These are phyloP conservation scores for Durotheca rogersii DNA, from an alignment of 495 filamentous ascomycete species.

Conservation along the genomic window DNA sequence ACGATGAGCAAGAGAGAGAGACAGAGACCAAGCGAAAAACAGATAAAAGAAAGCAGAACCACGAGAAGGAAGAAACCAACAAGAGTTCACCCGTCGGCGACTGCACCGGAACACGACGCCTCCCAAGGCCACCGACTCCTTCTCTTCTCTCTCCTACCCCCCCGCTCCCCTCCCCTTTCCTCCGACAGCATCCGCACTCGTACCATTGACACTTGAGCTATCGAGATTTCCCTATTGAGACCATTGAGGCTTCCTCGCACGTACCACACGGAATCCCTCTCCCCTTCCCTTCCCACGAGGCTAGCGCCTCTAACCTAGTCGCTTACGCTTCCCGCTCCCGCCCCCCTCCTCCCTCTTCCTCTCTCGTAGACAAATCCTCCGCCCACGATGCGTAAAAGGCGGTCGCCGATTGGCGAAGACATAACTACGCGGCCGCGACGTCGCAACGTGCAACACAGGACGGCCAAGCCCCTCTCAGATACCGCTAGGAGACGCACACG, in stretches of 20 bases:
- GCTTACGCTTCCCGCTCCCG: too few relatives aligned
- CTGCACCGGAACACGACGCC: constrained; percentile 16
- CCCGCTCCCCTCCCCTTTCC: too few relatives aligned
- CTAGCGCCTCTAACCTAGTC: constrained; percentile 29
- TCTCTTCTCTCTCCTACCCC: too few relatives aligned
- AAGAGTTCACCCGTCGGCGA: constrained; percentile 30
- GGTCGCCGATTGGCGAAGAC: constrained; percentile 31
- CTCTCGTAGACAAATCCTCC: constrained; percentile 10
- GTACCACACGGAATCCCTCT: constrained; percentile 18
- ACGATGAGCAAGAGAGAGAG: too few relatives aligned
- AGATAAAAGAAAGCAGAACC: too few relatives aligned
- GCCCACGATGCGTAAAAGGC: constrained; percentile 33
- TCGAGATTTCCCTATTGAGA: too few relatives aligned
- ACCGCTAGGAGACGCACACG: constrained; percentile 24
- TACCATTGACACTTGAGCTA: too few relatives aligned
- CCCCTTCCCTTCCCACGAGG: constrained; percentile 22
- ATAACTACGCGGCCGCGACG: constrained; percentile 18
- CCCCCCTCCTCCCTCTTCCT: too few relatives aligned
- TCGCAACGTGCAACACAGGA: constrained; percentile 22
- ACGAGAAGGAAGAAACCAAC: too few relatives aligned
- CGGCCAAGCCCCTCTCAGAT: constrained; percentile 22
- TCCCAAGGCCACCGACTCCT: too few relatives aligned
- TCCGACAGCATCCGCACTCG: background rate
- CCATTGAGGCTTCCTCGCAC: constrained; percentile 20
- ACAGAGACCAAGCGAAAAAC: too few relatives aligned